These are phyloP conservation scores for Cladophialophora immunda DNA, from an alignment of 2,329 filamentous ascomycete genomes.

Conservation along the genomic window DNA sequence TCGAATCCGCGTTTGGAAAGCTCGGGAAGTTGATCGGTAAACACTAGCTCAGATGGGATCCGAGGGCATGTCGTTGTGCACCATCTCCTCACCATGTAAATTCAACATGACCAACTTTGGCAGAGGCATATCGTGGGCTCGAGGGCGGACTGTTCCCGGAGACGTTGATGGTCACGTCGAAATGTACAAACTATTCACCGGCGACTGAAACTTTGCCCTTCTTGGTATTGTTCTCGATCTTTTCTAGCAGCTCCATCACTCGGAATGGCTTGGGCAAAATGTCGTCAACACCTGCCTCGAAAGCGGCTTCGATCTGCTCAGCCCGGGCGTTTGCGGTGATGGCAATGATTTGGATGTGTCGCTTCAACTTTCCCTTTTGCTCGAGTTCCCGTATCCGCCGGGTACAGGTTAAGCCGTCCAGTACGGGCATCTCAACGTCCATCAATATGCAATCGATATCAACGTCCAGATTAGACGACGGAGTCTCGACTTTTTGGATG, in stretches of 20 bases:
- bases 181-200: background rate
- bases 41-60: background rate
- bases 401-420: conserved; percentile 80
- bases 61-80: background rate
- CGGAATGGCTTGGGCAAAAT: conserved; percentile 82
- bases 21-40: background rate
- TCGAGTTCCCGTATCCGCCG: conserved; percentile 74
- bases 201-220: background rate
- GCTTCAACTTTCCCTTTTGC: conserved; percentile 52
- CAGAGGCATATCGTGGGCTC: background rate
- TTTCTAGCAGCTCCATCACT: conserved; percentile 71
- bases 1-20: background rate
- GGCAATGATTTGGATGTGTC: conserved; percentile 33
- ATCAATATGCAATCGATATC: conserved; percentile 72
- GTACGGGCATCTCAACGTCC: conserved; percentile 84
- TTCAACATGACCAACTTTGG: background rate
- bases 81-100: background rate
- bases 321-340: conserved; percentile 46
- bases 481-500: background rate
- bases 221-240: conserved; percentile 62
- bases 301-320: conserved; percentile 75
- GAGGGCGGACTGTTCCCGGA: background rate
- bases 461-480: conserved; percentile 16
- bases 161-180: background rate
- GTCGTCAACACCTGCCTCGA: conserved; percentile 77